Conservation (phyloP, 2,329 filamentous ascomycete species). For the Fusarium euwallaceae region DNA sequence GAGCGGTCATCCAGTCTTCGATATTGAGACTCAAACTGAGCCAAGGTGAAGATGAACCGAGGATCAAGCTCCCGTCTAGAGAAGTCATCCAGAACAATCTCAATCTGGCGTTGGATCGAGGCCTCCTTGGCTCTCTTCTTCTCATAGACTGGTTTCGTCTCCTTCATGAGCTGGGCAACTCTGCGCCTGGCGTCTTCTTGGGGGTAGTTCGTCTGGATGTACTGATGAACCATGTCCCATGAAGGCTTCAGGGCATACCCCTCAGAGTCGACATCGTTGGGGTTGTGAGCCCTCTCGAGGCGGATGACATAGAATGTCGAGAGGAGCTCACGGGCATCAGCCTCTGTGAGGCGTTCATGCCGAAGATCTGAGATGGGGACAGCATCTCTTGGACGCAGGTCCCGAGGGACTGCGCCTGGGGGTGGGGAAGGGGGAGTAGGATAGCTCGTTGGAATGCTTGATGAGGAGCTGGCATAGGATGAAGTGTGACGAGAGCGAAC, state of each 20-base stretch:
- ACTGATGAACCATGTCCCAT: conserved; percentile 57
- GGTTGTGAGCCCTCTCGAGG: conserved; percentile 55
- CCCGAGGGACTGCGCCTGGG: conserved; percentile 18
- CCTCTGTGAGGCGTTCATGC: conserved; percentile 52
- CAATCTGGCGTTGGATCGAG: conserved; percentile 58
- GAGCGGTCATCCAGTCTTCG: conserved; percentile 43
- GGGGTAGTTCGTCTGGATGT: conserved; percentile 53
- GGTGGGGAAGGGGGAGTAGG: conserved; percentile 31
- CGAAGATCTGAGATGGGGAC: conserved; percentile 54
- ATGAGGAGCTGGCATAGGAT: not conserved
- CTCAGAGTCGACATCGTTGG: conserved; percentile 53
- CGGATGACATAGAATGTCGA: conserved; percentile 58
- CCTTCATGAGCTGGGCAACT: conserved; percentile 54
- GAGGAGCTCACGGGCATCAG: conserved; percentile 55
- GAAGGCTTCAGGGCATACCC: conserved; percentile 51
- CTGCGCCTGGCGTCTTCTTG: conserved; percentile 54
- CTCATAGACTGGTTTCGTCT: conserved; percentile 49
- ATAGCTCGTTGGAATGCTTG: not conserved
- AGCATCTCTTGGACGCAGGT: conserved; percentile 32
- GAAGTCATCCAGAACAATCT: conserved; percentile 54
- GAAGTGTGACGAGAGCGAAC: not conserved
- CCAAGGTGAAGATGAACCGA: conserved; percentile 57
- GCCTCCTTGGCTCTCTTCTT: conserved; percentile 56
- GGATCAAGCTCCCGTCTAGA: conserved; percentile 51
- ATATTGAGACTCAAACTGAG: conserved; percentile 59